Base-by-base conservation (phyloP, 2,329 filamentous ascomycete genomes). In the Alternaria gansuensis region DNA sequence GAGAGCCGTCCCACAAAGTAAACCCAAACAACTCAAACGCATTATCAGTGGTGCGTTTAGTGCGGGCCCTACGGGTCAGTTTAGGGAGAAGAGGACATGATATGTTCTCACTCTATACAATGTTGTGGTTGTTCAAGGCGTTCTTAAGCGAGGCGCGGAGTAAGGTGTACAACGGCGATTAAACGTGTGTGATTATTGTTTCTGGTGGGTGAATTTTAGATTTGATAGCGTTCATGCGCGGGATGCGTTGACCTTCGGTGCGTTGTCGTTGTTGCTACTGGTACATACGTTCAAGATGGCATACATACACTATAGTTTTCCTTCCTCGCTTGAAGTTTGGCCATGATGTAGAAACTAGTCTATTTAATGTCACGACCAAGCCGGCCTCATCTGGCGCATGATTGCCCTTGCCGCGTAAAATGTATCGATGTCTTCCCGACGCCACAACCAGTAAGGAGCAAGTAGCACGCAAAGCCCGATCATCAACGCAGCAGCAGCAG, bases 31-130 rank as follows among this genome's bases (percentile, higher is more conserved):
- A 56, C 36, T 71, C 0, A 64, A 63, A 55, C 48, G 68, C 3
- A 70, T 71, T 4, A 31, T 71, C 5, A 66, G 62, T 10, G 66
- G 67, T 4, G 67, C 67, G 9, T 70, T 71, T 46, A 70, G 61
- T 54, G 67, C 67, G 21, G 68, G 68, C 7, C 68, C 68, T 2
- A 49, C 56, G 7, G 52, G 59, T 24, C 57, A 57, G 21, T 49
- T 55, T 14, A 40, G 62, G 29, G 62, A 67, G 36, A 67, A 65
- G 60, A 53, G 48, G 26, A 37, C 48, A 2, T 59, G 55, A 36
- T 21, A 17, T 8, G 21, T 28, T 45, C 7, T 36, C 24, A 11
- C 3, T 24, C 8, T 23, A 14, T 29, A 17, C 24, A 13, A 28
- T 29, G 11, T 41, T 23, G 5, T 26, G 23, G 21, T 1, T 13